Evolutionary conservation across 495 filamentous ascomycete species (phyloP).

Genomic region (Amphirosellinia nigrospora): DNA sequence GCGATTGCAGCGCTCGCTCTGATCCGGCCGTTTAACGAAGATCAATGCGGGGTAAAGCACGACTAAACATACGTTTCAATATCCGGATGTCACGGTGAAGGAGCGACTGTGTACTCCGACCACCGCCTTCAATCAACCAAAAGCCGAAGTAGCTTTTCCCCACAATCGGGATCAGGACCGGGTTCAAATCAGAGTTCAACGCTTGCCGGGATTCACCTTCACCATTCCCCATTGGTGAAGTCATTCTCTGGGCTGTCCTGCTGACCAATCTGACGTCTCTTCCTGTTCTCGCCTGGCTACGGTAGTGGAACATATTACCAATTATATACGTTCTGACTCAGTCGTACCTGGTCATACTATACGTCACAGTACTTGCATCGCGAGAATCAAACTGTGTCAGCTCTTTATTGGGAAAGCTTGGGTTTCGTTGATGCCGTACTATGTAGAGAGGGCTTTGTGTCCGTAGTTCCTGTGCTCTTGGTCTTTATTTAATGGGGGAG

Average conservation of each 20-base stretch:
- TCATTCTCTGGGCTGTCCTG: conserved; percentile 33
- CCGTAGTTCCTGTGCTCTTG: background rate
- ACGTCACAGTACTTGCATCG: conserved; percentile 7
- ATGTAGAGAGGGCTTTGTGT: no score
- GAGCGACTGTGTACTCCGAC: background rate
- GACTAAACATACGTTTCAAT: background rate
- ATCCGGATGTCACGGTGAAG: conserved; percentile 3
- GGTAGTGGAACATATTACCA: background rate
- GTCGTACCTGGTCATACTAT: no score
- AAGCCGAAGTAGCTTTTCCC: background rate
- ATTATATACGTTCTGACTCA: no score
- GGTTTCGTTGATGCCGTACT: no score
- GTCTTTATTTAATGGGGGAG: conserved; percentile 19
- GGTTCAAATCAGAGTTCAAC: conserved; percentile 19
- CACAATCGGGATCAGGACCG: background rate
- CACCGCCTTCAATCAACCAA: background rate
- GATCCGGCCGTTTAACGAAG: conserved; percentile 28
- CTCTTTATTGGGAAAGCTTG: conserved; percentile 8
- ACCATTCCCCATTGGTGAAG: conserved; percentile 35
- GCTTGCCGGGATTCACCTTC: conserved; percentile 29
- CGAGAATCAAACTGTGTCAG: conserved; percentile 7
- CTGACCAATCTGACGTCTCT: conserved; percentile 28
- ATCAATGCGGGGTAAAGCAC: conserved; percentile 38
- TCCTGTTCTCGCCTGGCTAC: background rate
- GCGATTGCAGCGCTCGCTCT: conserved; percentile 31